phyloP scores from a whole-genome alignment of 2,329 filamentous ascomycete genomes.

The Botryotinia calthae region DNA sequence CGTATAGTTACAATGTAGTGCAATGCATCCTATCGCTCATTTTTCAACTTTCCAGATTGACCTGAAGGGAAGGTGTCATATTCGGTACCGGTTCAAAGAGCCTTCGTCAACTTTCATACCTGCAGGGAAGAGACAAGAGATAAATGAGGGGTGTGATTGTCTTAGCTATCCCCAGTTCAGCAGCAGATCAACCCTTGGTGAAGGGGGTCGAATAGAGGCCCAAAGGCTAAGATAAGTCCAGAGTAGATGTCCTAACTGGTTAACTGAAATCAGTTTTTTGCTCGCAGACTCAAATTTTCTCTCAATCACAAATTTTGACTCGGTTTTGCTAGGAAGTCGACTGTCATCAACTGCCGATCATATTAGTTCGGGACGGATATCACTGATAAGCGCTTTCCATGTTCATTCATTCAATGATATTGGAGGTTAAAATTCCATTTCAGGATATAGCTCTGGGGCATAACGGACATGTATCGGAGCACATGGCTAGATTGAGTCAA shows the following conservation, averaged over 20 bases:
- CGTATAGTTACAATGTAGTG: background rate
- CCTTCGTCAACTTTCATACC: background rate
- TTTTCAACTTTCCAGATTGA: background rate
- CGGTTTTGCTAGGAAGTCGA: background rate
- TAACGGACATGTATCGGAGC: background rate
- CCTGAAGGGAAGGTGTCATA: background rate
- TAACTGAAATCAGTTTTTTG: background rate
- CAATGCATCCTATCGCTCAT: background rate
- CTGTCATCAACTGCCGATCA: background rate
- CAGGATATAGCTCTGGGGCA: background rate
- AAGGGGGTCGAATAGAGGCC: background rate
- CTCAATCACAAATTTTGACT: background rate
- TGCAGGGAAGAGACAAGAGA: background rate
- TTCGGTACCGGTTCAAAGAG: background rate
- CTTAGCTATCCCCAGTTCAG: conserved; percentile 15
- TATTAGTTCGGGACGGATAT: background rate
- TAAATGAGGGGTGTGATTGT: conserved; percentile 16
- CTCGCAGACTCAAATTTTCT: background rate
- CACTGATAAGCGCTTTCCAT: background rate
- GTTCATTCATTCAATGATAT: background rate
- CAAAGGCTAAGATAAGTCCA: background rate
- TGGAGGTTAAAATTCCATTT: background rate
- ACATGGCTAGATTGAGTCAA: background rate
- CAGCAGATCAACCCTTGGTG: background rate
- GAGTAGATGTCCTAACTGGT: background rate